Conservation (phyloP, 768 basidiomycete genomes). For the Leccinum imitatum region DNA sequence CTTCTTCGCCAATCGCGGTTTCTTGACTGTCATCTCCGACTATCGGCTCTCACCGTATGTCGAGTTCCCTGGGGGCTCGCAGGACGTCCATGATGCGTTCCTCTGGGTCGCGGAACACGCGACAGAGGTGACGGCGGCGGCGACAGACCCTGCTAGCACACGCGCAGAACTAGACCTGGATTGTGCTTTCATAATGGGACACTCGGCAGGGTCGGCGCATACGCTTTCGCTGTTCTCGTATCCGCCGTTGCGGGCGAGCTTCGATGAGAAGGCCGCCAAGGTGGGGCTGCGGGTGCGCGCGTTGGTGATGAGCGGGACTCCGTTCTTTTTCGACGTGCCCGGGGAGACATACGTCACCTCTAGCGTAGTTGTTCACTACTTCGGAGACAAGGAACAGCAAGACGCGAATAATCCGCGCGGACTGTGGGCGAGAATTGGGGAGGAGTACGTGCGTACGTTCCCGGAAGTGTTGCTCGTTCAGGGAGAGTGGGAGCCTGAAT, state of each 20-base stretch:
- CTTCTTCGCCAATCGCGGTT: constrained; percentile 59
- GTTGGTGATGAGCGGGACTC: constrained; percentile 45
- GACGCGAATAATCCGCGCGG: constrained; percentile 42
- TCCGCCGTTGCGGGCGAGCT: constrained; percentile 30
- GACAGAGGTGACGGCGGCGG: constrained; percentile 14
- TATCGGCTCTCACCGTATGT: constrained; percentile 62
- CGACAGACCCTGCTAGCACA: constrained; percentile 4
- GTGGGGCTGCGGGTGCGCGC: constrained; percentile 38
- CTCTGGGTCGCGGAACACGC: constrained; percentile 48
- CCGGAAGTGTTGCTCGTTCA: constrained; percentile 50
- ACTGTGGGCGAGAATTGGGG: constrained; percentile 39
- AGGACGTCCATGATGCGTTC: constrained; percentile 61
- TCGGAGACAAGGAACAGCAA: constrained; percentile 41
- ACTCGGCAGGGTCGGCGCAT: constrained; percentile 62
- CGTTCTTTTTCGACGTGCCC: constrained; percentile 38
- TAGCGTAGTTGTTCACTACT: constrained; percentile 28
- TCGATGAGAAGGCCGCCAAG: constrained; percentile 26
- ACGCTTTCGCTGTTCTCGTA: constrained; percentile 44
- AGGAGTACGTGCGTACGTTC: constrained; percentile 36
- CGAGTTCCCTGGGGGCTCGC: constrained; percentile 52
- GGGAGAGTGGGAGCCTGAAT: constrained; percentile 54
- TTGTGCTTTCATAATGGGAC: constrained; percentile 50
- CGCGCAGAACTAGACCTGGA: constrained; percentile 38
- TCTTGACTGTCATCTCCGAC: constrained; percentile 66
- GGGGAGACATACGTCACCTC: constrained; percentile 27